These are phyloP conservation scores for Petunia axillaris DNA, from an alignment of 257 asterid genomes.

Conservation along the genomic window DNA sequence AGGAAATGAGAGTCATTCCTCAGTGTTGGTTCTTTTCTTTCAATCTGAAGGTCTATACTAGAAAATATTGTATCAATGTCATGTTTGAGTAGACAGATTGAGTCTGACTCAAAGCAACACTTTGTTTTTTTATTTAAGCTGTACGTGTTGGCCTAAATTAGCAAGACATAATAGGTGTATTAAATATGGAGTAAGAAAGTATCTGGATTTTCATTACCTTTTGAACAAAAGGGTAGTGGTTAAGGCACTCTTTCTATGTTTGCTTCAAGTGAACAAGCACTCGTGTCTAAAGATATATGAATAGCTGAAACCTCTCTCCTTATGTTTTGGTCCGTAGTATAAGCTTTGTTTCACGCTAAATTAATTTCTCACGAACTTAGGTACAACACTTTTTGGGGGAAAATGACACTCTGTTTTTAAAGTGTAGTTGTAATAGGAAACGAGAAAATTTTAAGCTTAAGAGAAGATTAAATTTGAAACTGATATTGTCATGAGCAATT, in stretches of 20 bases:
- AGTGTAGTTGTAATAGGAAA: neutral
- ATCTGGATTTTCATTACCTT: neutral
- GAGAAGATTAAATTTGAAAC: neutral
- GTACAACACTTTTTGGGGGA: neutral
- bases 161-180: neutral
- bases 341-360: no score
- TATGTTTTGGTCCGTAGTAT: no score
- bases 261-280: neutral
- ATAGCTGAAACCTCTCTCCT: neutral
- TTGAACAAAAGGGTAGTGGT: neutral
- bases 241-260: neutral
- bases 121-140: constrained; percentile 33
- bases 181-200: neutral
- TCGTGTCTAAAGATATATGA: neutral
- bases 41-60: constrained; percentile 30
- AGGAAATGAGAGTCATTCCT: constrained; percentile 34
- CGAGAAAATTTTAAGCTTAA: neutral
- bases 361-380: neutral
- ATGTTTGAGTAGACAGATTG: constrained; percentile 54
- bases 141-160: constrained; percentile 45
- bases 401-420: neutral
- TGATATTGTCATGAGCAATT: neutral
- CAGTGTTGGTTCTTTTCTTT: constrained; percentile 24
- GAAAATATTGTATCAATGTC: constrained; percentile 44
- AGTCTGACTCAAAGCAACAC: constrained; percentile 37